These are phyloP conservation scores for Cucumis hystrix DNA, from an alignment of 306 rosid genomes.

Conservation along the genomic window DNA sequence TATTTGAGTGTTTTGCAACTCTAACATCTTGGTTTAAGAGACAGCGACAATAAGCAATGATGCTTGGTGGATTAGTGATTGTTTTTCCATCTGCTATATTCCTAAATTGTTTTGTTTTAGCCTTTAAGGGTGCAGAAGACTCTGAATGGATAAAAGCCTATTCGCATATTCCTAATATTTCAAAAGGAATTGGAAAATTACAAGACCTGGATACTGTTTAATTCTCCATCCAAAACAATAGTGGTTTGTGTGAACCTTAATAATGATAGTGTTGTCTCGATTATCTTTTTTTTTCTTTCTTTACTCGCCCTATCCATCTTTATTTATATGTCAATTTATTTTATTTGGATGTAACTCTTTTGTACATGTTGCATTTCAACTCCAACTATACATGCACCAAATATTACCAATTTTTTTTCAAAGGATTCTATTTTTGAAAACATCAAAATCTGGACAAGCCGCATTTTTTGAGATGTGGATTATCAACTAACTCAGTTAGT, in stretches of 20 bases:
- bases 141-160: conserved; percentile 54
- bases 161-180: conserved; percentile 38
- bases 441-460: conserved; percentile 40
- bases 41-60: too few species aligned
- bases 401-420: conserved; percentile 28
- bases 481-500: conserved; percentile 8
- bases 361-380: neutral
- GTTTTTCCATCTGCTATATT: neutral
- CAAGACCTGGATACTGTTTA: conserved; percentile 52
- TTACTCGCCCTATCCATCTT: conserved; percentile 5
- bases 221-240: conserved; percentile 75
- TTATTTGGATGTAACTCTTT: conserved; percentile 13
- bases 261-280: conserved; percentile 45
- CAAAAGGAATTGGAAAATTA: conserved; percentile 49
- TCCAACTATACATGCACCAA: too few species aligned
- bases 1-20: too few species aligned
- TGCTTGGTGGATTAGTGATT: neutral
- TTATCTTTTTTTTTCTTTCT: conserved; percentile 16
- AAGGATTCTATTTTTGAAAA: conserved; percentile 46
- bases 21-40: neutral
- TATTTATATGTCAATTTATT: conserved; percentile 23
- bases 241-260: conserved; percentile 41
- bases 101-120: neutral
- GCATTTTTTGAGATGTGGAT: conserved; percentile 28
- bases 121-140: conserved; percentile 24